Evolutionary conservation across 1,139 yeast species (phyloP), one percentile per base, ranked within the genome.

Genomic region (Protomyces macrosporus): DNA sequence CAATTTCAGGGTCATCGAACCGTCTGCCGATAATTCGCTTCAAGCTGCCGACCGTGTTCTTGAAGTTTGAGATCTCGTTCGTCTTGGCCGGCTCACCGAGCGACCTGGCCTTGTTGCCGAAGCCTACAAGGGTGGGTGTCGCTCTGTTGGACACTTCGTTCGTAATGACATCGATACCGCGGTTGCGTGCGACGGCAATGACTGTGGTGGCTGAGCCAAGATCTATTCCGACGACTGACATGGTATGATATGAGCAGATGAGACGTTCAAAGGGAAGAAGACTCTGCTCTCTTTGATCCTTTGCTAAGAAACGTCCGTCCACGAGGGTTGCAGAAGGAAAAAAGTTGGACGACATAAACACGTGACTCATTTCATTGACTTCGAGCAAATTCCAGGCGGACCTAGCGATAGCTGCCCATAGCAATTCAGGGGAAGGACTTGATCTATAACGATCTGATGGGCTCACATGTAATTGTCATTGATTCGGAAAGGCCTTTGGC

Each of bases 131-230:
- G 34, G 97, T 80, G 69, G 99, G 98, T 51, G 99, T 93, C 70
- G 95, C 78, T 79, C 98, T 88, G 86, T 93, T 93, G 65, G 98
- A 91, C 62, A 93, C 98, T 78, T 93, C 99, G 77, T 95, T 95
- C 80, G 93, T 98, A 73, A 93, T 89, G 73, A 95, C 87, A 78
- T 93, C 98, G 76, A 95, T 93, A 75, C 98, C 98, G 82, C 98
- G 86, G 84, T 93, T 93, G 78, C 95, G 88, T 69, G 98, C 98
- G 76, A 95, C 96, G 56, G 97, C 98, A 75, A 93, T 84, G 71
- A 91, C 97, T 69, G 96, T 85, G 82, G 83, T 88, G 81, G 84
- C 82, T 81, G 90, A 90, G 81, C 99, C 99, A 76, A 93, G 86
- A 85, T 93, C 99, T 78, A 93, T 87, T 82, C 98, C 98, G 40